Base-by-base conservation (phyloP, 2,329 filamentous ascomycete genomes). In the Pseudogymnoascus sp. region DNA sequence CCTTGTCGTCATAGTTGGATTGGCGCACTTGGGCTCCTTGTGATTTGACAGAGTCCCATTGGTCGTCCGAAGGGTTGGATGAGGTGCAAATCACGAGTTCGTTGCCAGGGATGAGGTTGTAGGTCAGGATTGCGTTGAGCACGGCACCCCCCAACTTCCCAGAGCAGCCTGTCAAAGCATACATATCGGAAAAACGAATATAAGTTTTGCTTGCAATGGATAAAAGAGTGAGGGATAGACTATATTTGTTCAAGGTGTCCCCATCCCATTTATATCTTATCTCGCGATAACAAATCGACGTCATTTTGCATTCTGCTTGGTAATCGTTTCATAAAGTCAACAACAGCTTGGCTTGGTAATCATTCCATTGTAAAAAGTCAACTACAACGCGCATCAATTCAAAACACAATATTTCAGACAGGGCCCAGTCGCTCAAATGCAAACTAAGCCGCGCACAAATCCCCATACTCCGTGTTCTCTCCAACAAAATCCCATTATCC, bases 21-120 rank as follows among this genome's bases (percentile, higher is more conserved):
- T 41, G 22, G 6, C 66, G 65, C 25, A 67, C 43, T 54, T 64
- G 62, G n/a, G 61, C 50, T 12, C 65, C 66, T 43, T 63, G 35
- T 1, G 63, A 33, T 65, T 69, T 58, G 59, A 68, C 33, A 35
- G 66, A 63, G 20, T 67, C 74, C 14, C 76, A 77, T 66, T 79
- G 72, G 1, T 20, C 33, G 5, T 59, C 33, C 18, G 22, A n/a
- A 20, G 60, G 58, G 6, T 60, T 8, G 14, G 65, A 65, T 22
- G 65, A 65, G 20, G 67, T 67, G 59, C 64, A 64, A 43, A 68
- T 62, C 22, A 67, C 50, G 4, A 67, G 60, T 7, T 61, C n/a
- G 16, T 54, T 54, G 22, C 61, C 63, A 2, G 61, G 58, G 33
- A 67, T 57, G 41, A 68, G 63, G 11, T 57, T 38, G 41, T 67